Evolutionary conservation across 2,329 filamentous ascomycete genomes (phyloP).

Genomic region (Drechslera avenae): DNA sequence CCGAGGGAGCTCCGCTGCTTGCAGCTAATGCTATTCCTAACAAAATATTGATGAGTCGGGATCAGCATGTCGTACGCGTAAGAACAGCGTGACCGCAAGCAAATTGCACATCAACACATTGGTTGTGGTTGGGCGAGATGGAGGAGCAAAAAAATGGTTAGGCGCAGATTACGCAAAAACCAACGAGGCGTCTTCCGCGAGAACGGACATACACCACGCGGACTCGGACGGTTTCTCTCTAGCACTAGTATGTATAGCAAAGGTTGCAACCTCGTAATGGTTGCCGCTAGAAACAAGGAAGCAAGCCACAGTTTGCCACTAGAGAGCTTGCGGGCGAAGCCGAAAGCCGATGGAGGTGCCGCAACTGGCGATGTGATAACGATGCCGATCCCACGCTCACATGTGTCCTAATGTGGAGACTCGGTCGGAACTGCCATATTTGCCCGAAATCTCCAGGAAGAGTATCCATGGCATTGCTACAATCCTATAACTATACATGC

Average conservation of each 20-base stretch:
- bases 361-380: neutral
- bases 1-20: neutral
- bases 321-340: neutral
- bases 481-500: neutral
- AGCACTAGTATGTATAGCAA: too few species aligned
- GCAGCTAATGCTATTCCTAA: neutral
- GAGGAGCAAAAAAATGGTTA: neutral
- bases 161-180: neutral
- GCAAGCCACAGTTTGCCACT: neutral
- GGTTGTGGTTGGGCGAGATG: neutral
- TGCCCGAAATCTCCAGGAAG: neutral
- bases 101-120: neutral
- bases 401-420: constrained; percentile 4
- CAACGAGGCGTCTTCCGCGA: neutral
- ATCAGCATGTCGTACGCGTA: neutral
- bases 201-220: neutral
- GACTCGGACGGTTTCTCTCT: neutral
- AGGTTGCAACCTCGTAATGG: neutral
- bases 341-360: neutral
- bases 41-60: neutral
- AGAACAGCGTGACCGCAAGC: too few species aligned
- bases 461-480: neutral
- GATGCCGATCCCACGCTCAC: too few species aligned
- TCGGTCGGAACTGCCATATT: neutral
- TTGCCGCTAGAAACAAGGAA: neutral